Percentiles rank a stretch among this genome's conserved stretches.
Evolutionary conservation across 495 filamentous ascomycete genomes (phyloP).

Genomic region (Lophiostoma macrostomum): DNA sequence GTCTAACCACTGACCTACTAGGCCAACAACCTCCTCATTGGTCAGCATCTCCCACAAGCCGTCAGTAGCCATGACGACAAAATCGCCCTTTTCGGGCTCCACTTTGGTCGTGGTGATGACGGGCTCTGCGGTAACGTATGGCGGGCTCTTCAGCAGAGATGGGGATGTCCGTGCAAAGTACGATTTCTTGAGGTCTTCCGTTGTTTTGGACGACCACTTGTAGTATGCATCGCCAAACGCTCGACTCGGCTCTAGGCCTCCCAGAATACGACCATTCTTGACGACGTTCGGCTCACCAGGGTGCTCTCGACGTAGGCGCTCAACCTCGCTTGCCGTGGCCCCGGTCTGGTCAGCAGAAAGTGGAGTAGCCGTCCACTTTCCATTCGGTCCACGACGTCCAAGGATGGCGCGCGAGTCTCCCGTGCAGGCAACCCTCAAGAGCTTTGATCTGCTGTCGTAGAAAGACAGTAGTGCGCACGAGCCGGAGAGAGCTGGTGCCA

Average conservation of each 20-base stretch:
- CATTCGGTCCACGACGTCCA: conserved; percentile 69
- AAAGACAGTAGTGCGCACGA: conserved; percentile 96
- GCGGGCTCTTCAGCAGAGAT: conserved; percentile 77
- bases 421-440: conserved; percentile 86
- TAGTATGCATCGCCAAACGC: conserved; percentile 96
- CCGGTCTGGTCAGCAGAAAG: conserved; percentile 94
- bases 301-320: conserved; percentile 76
- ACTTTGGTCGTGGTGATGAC: conserved; percentile 94
- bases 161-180: conserved; percentile 81
- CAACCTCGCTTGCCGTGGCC: conserved; percentile 74
- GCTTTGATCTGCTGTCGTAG: conserved; percentile 81
- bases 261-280: conserved; percentile 82
- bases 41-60: conserved; percentile 99
- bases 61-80: conserved; percentile 94
- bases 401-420: conserved; percentile 93
- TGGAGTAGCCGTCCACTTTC: conserved; percentile 89
- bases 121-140: conserved; percentile 97
- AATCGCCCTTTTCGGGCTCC: conserved; percentile 85
- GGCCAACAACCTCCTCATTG: conserved; percentile 95
- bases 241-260: conserved; percentile 83
- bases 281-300: conserved; percentile 84
- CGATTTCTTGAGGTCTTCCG: conserved; percentile 71
- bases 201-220: conserved; percentile 86
- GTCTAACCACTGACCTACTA: conserved; percentile 96
- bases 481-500: conserved; percentile 90